Percentiles rank a stretch among this genome's conserved stretches.
phyloP scores from a whole-genome alignment of 2,329 filamentous ascomycete species.

The Cladorrhinum sp. region DNA sequence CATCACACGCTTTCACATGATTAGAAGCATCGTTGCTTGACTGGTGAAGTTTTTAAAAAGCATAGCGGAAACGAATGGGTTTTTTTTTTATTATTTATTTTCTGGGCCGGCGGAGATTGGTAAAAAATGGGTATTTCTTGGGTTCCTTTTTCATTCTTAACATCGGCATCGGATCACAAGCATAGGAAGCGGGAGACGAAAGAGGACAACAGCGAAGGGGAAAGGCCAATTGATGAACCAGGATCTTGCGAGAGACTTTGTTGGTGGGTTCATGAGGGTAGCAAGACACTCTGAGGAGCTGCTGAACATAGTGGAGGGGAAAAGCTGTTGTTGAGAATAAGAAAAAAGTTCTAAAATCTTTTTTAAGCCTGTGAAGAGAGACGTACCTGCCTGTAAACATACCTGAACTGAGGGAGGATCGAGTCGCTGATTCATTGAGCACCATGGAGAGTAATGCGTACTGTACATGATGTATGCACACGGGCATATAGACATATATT shows the following conservation, averaged over 20 bases:
- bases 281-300: neutral
- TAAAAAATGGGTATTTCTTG: neutral
- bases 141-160: neutral
- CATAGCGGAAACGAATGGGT: neutral
- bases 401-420: no score
- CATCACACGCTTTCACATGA: neutral
- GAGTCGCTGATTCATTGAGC: no score
- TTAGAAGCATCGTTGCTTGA: neutral
- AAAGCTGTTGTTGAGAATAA: neutral
- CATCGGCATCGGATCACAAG: neutral
- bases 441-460: no score
- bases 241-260: no score
- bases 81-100: neutral
- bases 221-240: neutral
- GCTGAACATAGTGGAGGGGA: neutral
- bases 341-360: neutral
- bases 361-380: no score
- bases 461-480: no score
- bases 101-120: neutral
- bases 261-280: neutral
- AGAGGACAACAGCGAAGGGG: neutral
- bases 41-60: neutral
- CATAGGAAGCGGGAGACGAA: neutral
- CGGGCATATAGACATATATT: no score
- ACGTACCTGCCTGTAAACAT: no score